These are phyloP conservation scores for Psidium friedrichsthalianum DNA, from an alignment of 345 rosid genomes.

Conservation along the genomic window DNA sequence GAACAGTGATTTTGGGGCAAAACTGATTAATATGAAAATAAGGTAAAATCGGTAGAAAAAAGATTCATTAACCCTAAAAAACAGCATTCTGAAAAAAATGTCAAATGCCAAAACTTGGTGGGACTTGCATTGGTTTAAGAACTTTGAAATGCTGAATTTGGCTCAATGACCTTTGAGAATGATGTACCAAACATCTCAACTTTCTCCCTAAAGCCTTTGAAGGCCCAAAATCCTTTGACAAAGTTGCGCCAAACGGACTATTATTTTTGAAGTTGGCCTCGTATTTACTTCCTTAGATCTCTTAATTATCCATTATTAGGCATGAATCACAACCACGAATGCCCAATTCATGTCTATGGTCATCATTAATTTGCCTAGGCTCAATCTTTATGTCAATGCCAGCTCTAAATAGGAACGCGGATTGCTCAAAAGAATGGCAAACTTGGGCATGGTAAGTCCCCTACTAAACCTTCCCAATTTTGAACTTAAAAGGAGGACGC, in stretches of 20 bases:
- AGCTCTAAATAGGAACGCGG: background rate
- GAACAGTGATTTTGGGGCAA: too few species aligned
- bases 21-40: too few species aligned
- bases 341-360: background rate
- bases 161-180: background rate
- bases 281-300: background rate
- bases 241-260: fast-evolving
- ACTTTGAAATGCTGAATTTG: background rate
- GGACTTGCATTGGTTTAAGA: background rate
- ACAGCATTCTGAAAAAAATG: too few species aligned
- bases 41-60: too few species aligned
- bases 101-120: background rate
- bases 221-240: background rate
- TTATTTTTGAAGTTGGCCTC: background rate
- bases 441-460: background rate
- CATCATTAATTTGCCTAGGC: background rate
- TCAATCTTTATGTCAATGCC: background rate
- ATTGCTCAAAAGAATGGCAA: background rate
- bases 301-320: background rate
- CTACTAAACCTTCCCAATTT: background rate
- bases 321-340: background rate
- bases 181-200: background rate
- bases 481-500: background rate
- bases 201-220: background rate
- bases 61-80: too few species aligned